Conservation (phyloP, 352 stramenopile genomes). For the Elongisporangium senticosum region DNA sequence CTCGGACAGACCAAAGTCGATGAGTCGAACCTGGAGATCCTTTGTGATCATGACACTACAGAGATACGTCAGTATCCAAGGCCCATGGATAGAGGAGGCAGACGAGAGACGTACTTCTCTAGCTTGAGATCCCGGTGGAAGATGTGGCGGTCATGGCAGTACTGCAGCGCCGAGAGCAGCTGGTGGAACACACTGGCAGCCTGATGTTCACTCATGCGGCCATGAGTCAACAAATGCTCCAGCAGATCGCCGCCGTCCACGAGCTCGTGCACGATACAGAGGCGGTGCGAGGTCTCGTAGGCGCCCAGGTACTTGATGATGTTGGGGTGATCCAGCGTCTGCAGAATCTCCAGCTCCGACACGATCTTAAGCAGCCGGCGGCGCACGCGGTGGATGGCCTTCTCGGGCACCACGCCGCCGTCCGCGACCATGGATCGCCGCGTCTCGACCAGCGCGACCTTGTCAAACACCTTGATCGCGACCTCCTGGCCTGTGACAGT, state of each 20-base stretch:
- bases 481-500: conserved; percentile 37
- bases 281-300: conserved; percentile 73
- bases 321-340: conserved; percentile 65
- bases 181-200: conserved; percentile 61
- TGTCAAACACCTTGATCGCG: conserved; percentile 82
- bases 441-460: conserved; percentile 72
- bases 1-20: conserved; percentile 95
- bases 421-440: conserved; percentile 73
- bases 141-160: conserved; percentile 88
- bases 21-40: conserved; percentile 92
- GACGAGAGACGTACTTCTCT: conserved; percentile 75
- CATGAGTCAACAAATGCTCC: conserved; percentile 61
- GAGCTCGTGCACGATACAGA: conserved; percentile 78
- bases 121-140: conserved; percentile 95
- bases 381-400: conserved; percentile 63
- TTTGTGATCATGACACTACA: conserved; percentile 87
- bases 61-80: background rate
- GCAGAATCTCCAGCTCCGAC: conserved; percentile 79
- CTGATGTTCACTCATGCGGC: conserved; percentile 63
- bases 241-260: conserved; percentile 69
- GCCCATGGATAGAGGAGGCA: background rate
- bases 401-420: conserved; percentile 48
- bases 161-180: conserved; percentile 90
- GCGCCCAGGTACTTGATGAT: conserved; percentile 72
- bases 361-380: conserved; percentile 73